Evolutionary conservation across 1,284 basidiomycete genomes (phyloP).

Genomic region (Ustilago sp.): DNA sequence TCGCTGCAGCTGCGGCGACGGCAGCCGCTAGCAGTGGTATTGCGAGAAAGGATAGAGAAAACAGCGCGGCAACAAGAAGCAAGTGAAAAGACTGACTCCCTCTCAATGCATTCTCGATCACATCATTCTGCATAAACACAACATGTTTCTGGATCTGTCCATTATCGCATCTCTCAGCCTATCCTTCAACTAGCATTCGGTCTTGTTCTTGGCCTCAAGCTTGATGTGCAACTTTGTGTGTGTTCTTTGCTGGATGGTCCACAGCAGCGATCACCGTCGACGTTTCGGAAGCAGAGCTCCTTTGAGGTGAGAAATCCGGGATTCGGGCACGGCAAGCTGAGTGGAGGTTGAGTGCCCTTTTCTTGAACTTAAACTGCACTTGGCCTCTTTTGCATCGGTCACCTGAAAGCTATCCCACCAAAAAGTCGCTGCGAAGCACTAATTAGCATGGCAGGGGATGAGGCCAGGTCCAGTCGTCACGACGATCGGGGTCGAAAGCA

Average conservation of each 20-base stretch:
- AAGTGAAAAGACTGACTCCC: not conserved
- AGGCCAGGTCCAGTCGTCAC: not conserved
- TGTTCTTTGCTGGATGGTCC: not conserved
- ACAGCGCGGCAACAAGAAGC: constrained; percentile 2
- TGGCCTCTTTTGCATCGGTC: not conserved
- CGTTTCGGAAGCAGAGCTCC: not conserved
- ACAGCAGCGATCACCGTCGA: not conserved
- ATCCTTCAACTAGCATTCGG: constrained; percentile 1
- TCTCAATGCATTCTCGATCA: not conserved
- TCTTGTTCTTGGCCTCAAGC: not conserved
- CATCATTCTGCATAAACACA: constrained; percentile 4
- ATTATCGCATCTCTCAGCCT: not conserved
- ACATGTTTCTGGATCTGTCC: not conserved
- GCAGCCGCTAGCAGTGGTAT: constrained; percentile 36
- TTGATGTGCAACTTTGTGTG: not conserved
- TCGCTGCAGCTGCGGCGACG: constrained; percentile 22
- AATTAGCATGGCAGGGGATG: not conserved
- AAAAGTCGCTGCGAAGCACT: not conserved
- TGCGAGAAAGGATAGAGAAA: constrained; percentile 36
- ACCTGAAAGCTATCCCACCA: not conserved
- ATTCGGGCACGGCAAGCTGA: not conserved
- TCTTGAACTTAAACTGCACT: not conserved
- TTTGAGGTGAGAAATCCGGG: not conserved
- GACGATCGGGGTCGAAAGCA: not conserved
- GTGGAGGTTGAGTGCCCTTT: constrained; percentile 2